phyloP scores from a whole-genome alignment of 495 filamentous ascomycete genomes.

The Aspergillus cristatus region DNA sequence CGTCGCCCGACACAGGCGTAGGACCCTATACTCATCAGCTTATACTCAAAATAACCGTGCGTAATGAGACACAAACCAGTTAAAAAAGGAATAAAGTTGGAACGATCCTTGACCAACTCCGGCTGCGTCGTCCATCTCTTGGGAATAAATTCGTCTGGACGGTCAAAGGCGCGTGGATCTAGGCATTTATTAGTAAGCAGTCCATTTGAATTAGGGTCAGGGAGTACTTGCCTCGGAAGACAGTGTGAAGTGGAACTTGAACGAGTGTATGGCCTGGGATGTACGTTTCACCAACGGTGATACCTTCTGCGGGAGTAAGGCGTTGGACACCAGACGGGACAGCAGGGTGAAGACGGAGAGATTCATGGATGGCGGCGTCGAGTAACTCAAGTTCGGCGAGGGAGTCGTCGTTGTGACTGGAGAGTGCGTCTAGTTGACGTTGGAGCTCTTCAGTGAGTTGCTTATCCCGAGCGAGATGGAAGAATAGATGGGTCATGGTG shows the following conservation, averaged over 20 bases:
- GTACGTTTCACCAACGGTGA: constrained; percentile 32
- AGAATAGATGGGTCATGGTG: constrained; percentile 33
- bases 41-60: too few relatives aligned
- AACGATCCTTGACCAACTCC: constrained; percentile 28
- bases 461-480: constrained; percentile 24
- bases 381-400: constrained; percentile 25
- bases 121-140: constrained; percentile 41
- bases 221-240: too few relatives aligned
- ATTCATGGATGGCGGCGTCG: constrained; percentile 34
- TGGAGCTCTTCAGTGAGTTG: constrained; percentile 16
- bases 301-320: constrained; percentile 35
- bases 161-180: neutral
- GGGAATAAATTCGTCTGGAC: constrained; percentile 27
- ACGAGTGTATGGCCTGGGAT: constrained; percentile 38
- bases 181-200: too few relatives aligned
- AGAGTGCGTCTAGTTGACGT: constrained; percentile 3
- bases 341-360: constrained; percentile 23
- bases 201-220: too few relatives aligned
- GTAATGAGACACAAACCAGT: too few relatives aligned
- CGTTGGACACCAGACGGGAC: constrained; percentile 22
- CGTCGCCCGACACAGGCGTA: too few relatives aligned
- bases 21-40: too few relatives aligned
- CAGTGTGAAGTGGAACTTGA: too few relatives aligned
- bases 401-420: constrained; percentile 12
- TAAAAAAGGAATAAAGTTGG: neutral